Base-by-base conservation (phyloP, 2,329 filamentous ascomycete species). In the Hypocrella siamensis region DNA sequence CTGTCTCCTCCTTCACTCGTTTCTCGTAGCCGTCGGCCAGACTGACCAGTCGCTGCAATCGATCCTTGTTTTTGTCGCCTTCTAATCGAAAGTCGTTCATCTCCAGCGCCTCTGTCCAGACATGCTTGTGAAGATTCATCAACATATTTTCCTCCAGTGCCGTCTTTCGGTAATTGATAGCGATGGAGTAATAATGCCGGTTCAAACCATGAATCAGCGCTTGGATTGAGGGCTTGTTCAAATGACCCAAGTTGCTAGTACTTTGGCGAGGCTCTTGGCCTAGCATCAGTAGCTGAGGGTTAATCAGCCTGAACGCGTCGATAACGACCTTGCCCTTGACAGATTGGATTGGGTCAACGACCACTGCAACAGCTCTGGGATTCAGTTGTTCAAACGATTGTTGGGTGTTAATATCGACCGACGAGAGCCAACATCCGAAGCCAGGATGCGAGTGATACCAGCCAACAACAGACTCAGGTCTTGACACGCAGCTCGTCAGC, bases 381-480 rank as follows among this genome's bases (percentile, higher is more conserved):
- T 85, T 98, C 37, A 98, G 75, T 61, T 96, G 90, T 63, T 98
- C 90, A 58, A 98, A 98, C n/a, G 86, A 94, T 60, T 98, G 90
- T 54, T 98, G 90, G 19, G 90, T 98, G 64, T 98, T 96, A 66
- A 98, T 96, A 66, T 98, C 90, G 52, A 98, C 90, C 14, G 82
- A 92, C 2, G 90, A 98, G 17, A 98, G 75, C 90, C 90, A 98
- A 69, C 90, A 98, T 46, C 90, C 90, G 54, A 98, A 98, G 46
- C 90, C 90, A 31, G 90, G 90, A 70, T 98, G 90, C 41, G 90
- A 96, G 61, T 98, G 90, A 61, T 98, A 98, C 90, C 90, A 98
- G 56, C 90, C 90, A 33, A 98, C 90, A 35, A 98, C 90, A 1
- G 86, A 88, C 58, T 98, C 90, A 37, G 86, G 86, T 54, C 86